Base-by-base conservation (phyloP, 345 rosid species). In the Boechera stricta region DNA sequence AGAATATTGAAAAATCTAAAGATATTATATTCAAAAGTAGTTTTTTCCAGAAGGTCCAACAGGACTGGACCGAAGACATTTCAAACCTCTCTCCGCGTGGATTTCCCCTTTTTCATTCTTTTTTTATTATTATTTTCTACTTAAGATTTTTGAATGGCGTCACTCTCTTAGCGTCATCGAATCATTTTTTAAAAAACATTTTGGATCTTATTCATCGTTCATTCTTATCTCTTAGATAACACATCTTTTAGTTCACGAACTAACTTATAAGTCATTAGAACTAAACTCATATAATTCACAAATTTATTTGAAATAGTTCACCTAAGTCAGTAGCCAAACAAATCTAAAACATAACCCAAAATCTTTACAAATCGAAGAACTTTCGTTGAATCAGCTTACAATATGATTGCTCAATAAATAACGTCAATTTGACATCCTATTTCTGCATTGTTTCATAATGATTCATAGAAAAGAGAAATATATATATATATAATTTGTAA, bases 21-120 rank as follows among this genome's bases (percentile, higher is more conserved):
- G 21, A 21, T 21, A 21, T 21, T 21, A 21, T 21, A 21, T 21
- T 1, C 21, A 21, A 21, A 21, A 21, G 21, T 21, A 21, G 21
- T 21, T 21, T 26, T 29, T 48, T 35, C 44, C 6, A 49, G 29
- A 61, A 13, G 36, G 58, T 21, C 21, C 21, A 21, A 49, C 24
- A 36, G 16, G 33, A 49, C 39, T 71, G 77, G 81, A 78, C 64
- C 81, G 64, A 72, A 56, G 81, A 78, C 73, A 72, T 51, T 72
- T 78, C 81, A 78, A 78, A 78, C 64, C 49, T 78, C 73, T 49
- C 77, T 72, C 63, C 81, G 81, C 81, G 81, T 78, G 39, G 55
- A 77, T 49, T 71, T 11, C 0, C 61, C 13, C 9, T 72, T 54
- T 35, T 56, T 57, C 9, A 18, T 47, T 62, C 4, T 55, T 11